phyloP scores from a whole-genome alignment of 164 flowering plant species.

The Vitis rotundifolia region DNA sequence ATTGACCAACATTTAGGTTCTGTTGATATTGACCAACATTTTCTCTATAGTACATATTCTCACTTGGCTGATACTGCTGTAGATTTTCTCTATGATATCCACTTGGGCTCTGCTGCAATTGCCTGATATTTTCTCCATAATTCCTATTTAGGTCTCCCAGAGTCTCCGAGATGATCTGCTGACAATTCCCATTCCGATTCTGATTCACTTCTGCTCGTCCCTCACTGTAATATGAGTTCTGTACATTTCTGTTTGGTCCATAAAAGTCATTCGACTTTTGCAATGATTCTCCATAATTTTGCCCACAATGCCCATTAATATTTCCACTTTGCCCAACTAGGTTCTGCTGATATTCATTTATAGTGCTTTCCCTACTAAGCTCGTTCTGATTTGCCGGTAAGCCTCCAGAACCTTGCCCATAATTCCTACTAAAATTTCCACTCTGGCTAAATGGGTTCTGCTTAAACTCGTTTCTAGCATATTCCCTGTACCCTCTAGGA shows the following conservation, averaged over 20 bases:
- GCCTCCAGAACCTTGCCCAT: background rate
- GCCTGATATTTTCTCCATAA: background rate
- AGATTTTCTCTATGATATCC: background rate
- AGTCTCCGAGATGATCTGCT: background rate
- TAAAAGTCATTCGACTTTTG: background rate
- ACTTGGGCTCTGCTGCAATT: background rate
- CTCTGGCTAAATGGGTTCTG: background rate
- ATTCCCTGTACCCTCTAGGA: background rate
- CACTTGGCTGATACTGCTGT: background rate
- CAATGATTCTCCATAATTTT: no score
- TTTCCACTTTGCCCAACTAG: conserved; percentile 15
- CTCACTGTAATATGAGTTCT: background rate
- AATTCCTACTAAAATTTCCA: conserved; percentile 11
- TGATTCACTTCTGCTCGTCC: background rate
- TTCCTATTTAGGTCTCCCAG: conserved; percentile 1
- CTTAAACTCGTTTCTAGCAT: conserved; percentile 2
- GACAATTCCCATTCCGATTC: background rate
- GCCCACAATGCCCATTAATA: conserved; percentile 7
- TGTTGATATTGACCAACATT: conserved; percentile 16
- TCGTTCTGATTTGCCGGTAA: conserved; percentile 6
- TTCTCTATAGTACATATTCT: background rate
- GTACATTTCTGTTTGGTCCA: background rate
- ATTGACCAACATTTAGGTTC: conserved; percentile 2
- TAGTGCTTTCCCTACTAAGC: conserved; percentile 6
- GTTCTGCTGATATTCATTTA: conserved; percentile 17